Conservation (phyloP, 306 rosid genomes). For the Amphicarpaea edgeworthii region DNA sequence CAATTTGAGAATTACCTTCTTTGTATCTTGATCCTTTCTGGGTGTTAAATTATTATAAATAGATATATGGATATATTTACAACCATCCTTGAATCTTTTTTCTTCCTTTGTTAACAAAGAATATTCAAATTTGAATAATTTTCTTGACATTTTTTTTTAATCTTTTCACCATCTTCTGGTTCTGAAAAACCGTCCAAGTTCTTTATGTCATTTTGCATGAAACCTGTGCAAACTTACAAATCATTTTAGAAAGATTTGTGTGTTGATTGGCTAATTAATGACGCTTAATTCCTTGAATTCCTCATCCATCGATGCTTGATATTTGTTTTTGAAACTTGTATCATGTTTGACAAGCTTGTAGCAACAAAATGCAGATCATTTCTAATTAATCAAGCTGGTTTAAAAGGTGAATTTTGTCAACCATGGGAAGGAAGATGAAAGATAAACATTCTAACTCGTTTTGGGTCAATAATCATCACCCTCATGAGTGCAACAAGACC, state of each 20-base stretch:
- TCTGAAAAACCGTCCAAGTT: background rate
- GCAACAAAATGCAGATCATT: constrained; percentile 20
- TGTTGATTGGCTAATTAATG: background rate
- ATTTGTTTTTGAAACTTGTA: constrained; percentile 22
- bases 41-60: constrained; percentile 5
- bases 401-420: constrained; percentile 34
- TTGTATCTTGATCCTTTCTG: background rate
- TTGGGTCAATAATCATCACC: constrained; percentile 36
- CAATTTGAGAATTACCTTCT: constrained; percentile 12
- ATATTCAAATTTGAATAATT: background rate
- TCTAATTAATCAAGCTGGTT: background rate
- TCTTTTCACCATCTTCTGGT: background rate
- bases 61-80: background rate
- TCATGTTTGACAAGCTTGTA: constrained; percentile 42
- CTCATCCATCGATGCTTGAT: constrained; percentile 1
- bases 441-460: constrained; percentile 12
- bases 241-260: background rate
- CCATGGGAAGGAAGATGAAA: constrained; percentile 51
- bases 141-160: constrained; percentile 13
- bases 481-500: constrained; percentile 48
- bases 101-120: background rate
- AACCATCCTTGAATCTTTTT: background rate
- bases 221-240: background rate
- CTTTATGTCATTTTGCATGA: background rate
- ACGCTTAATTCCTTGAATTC: constrained; percentile 9